Base-by-base conservation (phyloP, 441 rosid species). In the Erodium texanum region DNA sequence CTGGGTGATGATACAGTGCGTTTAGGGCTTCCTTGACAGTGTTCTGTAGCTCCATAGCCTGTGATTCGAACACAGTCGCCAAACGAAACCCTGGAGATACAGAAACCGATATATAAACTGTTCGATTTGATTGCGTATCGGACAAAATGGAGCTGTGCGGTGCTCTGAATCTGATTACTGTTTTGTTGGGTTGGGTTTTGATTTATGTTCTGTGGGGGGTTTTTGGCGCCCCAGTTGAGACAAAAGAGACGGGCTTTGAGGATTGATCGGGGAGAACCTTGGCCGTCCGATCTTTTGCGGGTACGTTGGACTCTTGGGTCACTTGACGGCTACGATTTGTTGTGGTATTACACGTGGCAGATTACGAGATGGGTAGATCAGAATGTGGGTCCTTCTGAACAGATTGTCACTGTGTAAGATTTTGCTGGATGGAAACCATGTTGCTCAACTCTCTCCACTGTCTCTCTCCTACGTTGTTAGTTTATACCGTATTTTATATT, bases 1-100 rank as follows among this genome's bases (percentile, higher is more conserved):
- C 97, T 24, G 97, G 96, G 73, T 88, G 95, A 87, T 88, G 97
- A 71, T 93, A 93, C 77, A 93, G 89, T 67, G 93, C 92, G 78
- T 82, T 88, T 81, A 91, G 95, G 85, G 99, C 99, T 75, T 89
- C 92, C 78, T 89, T 91, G 81, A 91, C 99, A 43, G 92, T 78
- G 70, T 83, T 86, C 78, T 93, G 96, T 29, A 85, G 88, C 86
- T 93, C 99, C 93, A 87, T 81, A 22, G 63, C 34, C 34, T 29
- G 34, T 7, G 34, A 29, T 29, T 29, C 34, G 6, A 29, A 29
- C 34, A 29, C 34, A 29, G 34, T 7, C 34, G 6, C 34, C 34
- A 22, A 14, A 14, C 2, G 18, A 48, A 48, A 48, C 56, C 18
- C 56, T 3, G 19, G 3, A n/a, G 56, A 48, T 48, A 48, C 18